Conservation (phyloP, 2,329 filamentous ascomycete species). For the Fusarium vanettenii region DNA sequence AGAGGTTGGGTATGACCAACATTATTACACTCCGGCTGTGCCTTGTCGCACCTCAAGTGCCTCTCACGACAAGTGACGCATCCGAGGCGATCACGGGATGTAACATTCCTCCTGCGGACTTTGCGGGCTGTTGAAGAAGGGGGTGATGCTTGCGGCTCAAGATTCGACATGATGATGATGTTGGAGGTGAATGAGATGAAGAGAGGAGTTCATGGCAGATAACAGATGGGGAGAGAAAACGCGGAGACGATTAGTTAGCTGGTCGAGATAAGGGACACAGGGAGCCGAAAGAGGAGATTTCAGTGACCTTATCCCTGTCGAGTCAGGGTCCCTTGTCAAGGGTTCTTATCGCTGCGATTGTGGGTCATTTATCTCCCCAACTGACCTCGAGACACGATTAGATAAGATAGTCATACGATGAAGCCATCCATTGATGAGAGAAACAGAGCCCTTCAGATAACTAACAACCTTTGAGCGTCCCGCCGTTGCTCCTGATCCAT, state of each 20-base stretch:
- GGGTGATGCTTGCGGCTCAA: not conserved
- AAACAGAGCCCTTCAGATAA: not conserved
- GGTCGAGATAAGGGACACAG: not conserved
- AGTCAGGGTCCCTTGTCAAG: not conserved
- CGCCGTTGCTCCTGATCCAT: not conserved
- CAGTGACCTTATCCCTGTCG: not conserved
- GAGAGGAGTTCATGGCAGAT: not conserved
- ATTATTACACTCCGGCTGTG: not conserved
- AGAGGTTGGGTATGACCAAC: not conserved
- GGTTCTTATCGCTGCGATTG: not conserved
- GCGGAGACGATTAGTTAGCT: not conserved
- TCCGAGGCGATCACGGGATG: not conserved
- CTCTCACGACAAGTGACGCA: not conserved
- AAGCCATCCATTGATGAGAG: not conserved
- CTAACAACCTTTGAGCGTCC: not conserved
- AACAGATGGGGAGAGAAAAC: not conserved
- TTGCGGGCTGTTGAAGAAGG: not conserved
- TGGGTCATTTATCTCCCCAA: not conserved
- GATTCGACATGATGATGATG: not conserved
- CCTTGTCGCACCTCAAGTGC: not conserved
- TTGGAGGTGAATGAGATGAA: not conserved
- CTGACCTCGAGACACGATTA: not conserved
- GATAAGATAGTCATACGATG: not conserved
- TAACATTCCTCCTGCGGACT: not conserved
- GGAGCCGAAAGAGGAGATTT: not conserved